Percentiles rank a stretch among this genome's conserved stretches.
These are phyloP conservation scores for Suillus bovinus DNA, from an alignment of 768 basidiomycete genomes.

Conservation along the genomic window DNA sequence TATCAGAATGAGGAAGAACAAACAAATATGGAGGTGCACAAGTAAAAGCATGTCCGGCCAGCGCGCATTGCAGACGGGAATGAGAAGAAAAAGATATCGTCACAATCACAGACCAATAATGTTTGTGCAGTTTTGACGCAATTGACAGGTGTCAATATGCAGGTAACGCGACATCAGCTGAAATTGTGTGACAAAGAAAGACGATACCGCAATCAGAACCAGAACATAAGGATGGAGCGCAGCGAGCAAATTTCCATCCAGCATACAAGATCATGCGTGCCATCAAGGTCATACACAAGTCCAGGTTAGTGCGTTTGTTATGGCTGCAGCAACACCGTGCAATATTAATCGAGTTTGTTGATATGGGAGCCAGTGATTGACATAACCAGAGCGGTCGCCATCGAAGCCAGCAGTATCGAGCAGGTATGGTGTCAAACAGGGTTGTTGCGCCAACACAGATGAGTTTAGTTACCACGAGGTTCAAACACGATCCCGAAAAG, in stretches of 20 bases:
- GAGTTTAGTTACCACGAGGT: neutral
- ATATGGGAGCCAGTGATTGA: neutral
- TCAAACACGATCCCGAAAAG: neutral
- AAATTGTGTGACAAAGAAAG: slow-evolving; percentile 1
- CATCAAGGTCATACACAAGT: neutral
- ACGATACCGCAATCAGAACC: neutral
- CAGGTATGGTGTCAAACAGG: neutral
- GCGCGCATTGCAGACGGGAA: neutral
- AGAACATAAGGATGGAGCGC: neutral
- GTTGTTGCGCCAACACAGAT: neutral
- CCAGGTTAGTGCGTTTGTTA: neutral
- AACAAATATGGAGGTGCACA: neutral
- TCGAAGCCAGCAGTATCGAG: neutral
- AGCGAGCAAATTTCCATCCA: neutral
- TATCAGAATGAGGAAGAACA: neutral
- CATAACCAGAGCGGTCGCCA: neutral
- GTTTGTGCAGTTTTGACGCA: neutral
- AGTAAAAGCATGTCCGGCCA: neutral
- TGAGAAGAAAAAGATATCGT: neutral
- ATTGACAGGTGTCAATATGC: neutral
- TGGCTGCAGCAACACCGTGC: neutral
- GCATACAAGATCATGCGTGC: neutral
- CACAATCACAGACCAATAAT: neutral
- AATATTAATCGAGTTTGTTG: neutral
- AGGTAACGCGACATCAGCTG: neutral